These are phyloP conservation scores for Auricularia sp. DNA, from an alignment of 768 basidiomycete genomes.

Conservation along the genomic window DNA sequence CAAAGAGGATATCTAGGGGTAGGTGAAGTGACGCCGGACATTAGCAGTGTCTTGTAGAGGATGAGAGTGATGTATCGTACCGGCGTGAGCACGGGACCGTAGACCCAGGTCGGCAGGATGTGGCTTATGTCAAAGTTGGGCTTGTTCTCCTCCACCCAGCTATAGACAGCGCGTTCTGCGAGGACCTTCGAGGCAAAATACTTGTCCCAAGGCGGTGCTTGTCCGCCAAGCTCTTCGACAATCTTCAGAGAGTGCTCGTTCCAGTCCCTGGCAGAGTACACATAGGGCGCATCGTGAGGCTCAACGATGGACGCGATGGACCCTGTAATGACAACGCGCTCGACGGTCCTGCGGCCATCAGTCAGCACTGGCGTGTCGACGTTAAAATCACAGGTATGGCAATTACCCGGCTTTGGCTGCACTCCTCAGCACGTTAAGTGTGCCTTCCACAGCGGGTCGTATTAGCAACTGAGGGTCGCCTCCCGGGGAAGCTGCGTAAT, in stretches of 20 bases:
- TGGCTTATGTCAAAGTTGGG: background rate
- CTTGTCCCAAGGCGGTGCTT: background rate
- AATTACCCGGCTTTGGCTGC: conserved; percentile 8
- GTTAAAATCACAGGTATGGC: background rate
- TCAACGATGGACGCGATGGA: conserved; percentile 5
- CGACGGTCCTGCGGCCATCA: conserved; percentile 7
- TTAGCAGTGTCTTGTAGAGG: background rate
- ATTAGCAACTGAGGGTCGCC: conserved; percentile 18
- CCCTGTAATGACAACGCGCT: conserved; percentile 25
- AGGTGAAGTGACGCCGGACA: too few relatives aligned
- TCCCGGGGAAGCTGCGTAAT: background rate
- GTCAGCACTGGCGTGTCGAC: background rate
- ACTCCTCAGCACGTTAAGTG: conserved; percentile 22
- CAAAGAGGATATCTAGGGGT: too few relatives aligned
- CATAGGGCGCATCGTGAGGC: background rate
- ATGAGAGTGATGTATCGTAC: background rate
- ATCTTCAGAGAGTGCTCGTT: background rate
- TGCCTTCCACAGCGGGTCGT: conserved; percentile 27
- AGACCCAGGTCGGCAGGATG: background rate
- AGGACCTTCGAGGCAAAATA: conserved; percentile 6
- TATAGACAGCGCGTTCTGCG: conserved; percentile 3
- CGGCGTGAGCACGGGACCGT: background rate
- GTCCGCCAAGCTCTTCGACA: background rate
- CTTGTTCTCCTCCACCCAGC: background rate
- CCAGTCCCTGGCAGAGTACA: background rate